Evolutionary conservation across 345 rosid genomes (phyloP), one percentile per base, ranked within the genome.

Genomic region (Alliaria petiolata): DNA sequence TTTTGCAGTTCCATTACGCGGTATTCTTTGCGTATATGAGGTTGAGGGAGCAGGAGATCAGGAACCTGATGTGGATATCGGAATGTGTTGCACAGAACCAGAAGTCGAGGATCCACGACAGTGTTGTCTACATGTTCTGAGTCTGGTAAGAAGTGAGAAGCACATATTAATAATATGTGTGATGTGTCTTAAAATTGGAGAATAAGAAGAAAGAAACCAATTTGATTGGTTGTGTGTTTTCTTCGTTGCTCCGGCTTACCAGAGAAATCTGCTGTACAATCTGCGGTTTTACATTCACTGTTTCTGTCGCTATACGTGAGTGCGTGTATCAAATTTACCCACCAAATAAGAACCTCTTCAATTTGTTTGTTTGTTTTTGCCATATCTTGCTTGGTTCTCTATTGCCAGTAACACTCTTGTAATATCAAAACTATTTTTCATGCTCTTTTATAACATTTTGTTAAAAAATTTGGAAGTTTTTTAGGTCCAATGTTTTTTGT

Each of bases 81-180:
- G 98, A 95, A 70, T 95, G 99, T 61, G 99, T 95, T 63, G 99
- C 99, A 2, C 99, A 92, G 85, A 92, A 91, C 80, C 99, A 95
- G 80, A 95, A 95, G 72, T 88, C 99, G 0, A 88, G 99, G 79
- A 96, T 95, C 69, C 99, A 95, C 60, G 99, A 95, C 84, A 95
- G 97, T 44, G 99, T 91, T 1, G 95, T 91, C 74, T 91, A 85
- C 81, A 95, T 91, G 83, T 95, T 95, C 77, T 95, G 65, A 77
- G 57, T 58, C 58, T 8, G 57, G 76, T 47, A 38, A 47, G 40
- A 42, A 26, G 51, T 22, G 30, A 36, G 7, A 17, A 35, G 31
- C 22, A 67, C 28, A 42, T 4, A 11, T 63, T 16, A n/a, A 57
- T 22, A 3, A 52, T 39, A 14, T 67, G 40, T 55, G 65, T 57